Conservation (phyloP, 345 rosid genomes). For the Bruguiera gymnorhiza region DNA sequence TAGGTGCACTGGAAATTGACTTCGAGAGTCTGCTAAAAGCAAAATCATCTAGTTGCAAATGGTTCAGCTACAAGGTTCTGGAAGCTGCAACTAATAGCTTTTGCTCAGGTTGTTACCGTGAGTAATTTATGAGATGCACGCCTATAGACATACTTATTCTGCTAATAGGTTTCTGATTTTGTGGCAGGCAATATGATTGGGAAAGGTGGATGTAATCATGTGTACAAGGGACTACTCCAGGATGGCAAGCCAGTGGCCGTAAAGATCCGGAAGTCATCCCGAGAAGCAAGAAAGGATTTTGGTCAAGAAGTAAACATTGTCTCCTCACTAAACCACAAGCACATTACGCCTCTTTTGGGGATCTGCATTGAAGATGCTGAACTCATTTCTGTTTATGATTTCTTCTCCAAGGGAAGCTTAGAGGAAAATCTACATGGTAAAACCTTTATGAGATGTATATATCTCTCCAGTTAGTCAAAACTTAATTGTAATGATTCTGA, state of each 20-base stretch:
- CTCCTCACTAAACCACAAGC: slow-evolving; percentile 58
- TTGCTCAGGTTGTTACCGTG: slow-evolving; percentile 52
- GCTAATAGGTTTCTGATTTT: slow-evolving; percentile 14
- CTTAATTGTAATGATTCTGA: slow-evolving; percentile 14
- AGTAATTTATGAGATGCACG: background rate
- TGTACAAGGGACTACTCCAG: slow-evolving; percentile 66
- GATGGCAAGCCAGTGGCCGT: slow-evolving; percentile 73
- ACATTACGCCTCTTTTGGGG: slow-evolving; percentile 64
- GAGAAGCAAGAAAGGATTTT: slow-evolving; percentile 63
- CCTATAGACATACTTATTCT: background rate
- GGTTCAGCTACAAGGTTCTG: slow-evolving; percentile 61
- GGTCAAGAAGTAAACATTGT: slow-evolving; percentile 68
- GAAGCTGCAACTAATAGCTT: slow-evolving; percentile 62
- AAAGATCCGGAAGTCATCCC: slow-evolving; percentile 60
- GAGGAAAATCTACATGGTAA: slow-evolving; percentile 76
- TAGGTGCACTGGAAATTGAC: slow-evolving; percentile 23
- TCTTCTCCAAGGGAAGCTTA: slow-evolving; percentile 66
- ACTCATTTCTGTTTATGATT: slow-evolving; percentile 72
- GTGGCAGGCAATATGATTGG: slow-evolving; percentile 65
- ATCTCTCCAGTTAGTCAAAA: slow-evolving; percentile 1
- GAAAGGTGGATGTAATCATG: slow-evolving; percentile 76
- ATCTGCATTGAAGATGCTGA: slow-evolving; percentile 48
- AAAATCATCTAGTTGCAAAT: slow-evolving; percentile 39
- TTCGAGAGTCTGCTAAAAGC: slow-evolving; percentile 40
- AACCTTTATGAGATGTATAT: slow-evolving; percentile 1